Conservation (phyloP, 768 basidiomycete species). For the Exsudoporus frostii region DNA sequence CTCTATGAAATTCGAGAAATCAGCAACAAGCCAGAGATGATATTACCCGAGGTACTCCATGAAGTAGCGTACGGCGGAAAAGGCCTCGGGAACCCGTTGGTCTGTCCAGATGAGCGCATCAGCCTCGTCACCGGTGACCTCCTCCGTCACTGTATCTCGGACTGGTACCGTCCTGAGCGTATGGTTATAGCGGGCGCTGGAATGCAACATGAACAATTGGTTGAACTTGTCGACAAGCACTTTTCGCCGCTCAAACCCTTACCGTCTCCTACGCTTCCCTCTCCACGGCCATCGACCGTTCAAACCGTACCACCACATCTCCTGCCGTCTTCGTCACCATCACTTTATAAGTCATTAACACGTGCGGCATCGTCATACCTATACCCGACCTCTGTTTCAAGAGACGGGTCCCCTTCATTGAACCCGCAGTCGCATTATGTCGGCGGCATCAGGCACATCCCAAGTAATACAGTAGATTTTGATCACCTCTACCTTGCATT, state of each 20-base stretch:
- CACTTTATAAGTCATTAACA: constrained; percentile 63
- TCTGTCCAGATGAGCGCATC: constrained; percentile 86
- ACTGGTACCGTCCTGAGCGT: constrained; percentile 90
- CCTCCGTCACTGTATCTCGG: constrained; percentile 61
- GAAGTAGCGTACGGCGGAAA: constrained; percentile 73
- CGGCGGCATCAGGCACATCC: constrained; percentile 76
- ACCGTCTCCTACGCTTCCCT: constrained; percentile 21
- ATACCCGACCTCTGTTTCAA: constrained; percentile 36
- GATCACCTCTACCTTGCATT: constrained; percentile 92
- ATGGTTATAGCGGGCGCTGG: constrained; percentile 97
- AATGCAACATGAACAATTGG: constrained; percentile 84
- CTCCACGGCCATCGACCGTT: constrained; percentile 30
- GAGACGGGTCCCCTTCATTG: constrained; percentile 10
- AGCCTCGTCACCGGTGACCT: constrained; percentile 57
- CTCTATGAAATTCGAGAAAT: constrained; percentile 90
- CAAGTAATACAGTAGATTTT: constrained; percentile 64
- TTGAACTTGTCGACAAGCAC: constrained; percentile 79
- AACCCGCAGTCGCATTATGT: constrained; percentile 60
- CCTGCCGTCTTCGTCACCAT: constrained; percentile 51
- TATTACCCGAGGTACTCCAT: constrained; percentile 89
- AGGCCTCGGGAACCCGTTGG: constrained; percentile 84
- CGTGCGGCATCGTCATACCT: constrained; percentile 76
- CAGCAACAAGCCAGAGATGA: constrained; percentile 84
- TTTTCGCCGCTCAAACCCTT: constrained; percentile 65
- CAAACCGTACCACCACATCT: constrained; percentile 53